phyloP scores from a whole-genome alignment of 345 rosid species.

The Rhizophora mangle region DNA sequence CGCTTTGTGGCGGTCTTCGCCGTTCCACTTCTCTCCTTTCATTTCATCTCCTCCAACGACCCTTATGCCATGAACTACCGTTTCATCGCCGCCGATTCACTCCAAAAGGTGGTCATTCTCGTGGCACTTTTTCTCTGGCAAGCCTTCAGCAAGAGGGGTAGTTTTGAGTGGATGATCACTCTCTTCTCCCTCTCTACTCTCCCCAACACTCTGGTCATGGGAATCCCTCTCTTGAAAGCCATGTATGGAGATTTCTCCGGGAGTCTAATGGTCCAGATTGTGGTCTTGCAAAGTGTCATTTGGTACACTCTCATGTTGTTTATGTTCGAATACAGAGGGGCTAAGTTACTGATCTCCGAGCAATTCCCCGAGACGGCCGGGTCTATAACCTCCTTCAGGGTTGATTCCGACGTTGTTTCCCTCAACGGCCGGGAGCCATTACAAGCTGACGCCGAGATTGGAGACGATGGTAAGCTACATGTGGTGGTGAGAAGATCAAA shows the following conservation, averaged over 20 bases:
- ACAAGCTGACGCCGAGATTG: constrained; percentile 76
- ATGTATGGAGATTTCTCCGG: constrained; percentile 86
- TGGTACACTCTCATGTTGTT: constrained; percentile 86
- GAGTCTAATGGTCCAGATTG: constrained; percentile 73
- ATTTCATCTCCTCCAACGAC: constrained; percentile 72
- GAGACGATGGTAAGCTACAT: constrained; percentile 80
- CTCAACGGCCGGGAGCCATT: constrained; percentile 72
- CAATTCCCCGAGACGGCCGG: constrained; percentile 85
- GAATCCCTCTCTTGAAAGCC: constrained; percentile 74
- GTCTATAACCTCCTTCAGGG: constrained; percentile 68
- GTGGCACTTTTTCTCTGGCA: constrained; percentile 70
- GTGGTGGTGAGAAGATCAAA: constrained; percentile 62
- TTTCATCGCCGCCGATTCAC: constrained; percentile 78
- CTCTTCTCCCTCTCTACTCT: constrained; percentile 75
- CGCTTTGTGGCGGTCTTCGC: constrained; percentile 86
- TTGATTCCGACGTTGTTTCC: constrained; percentile 75
- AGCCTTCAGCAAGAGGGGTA: constrained; percentile 48
- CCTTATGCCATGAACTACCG: constrained; percentile 78
- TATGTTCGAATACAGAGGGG: constrained; percentile 78
- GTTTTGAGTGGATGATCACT: constrained; percentile 78
- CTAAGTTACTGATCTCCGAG: constrained; percentile 64
- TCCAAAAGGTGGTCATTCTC: constrained; percentile 70
- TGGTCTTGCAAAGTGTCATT: constrained; percentile 72
- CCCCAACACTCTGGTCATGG: constrained; percentile 85
- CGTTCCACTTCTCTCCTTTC: constrained; percentile 79